These are phyloP conservation scores for Sisymbrium irio DNA, from an alignment of 345 rosid genomes.

Conservation along the genomic window DNA sequence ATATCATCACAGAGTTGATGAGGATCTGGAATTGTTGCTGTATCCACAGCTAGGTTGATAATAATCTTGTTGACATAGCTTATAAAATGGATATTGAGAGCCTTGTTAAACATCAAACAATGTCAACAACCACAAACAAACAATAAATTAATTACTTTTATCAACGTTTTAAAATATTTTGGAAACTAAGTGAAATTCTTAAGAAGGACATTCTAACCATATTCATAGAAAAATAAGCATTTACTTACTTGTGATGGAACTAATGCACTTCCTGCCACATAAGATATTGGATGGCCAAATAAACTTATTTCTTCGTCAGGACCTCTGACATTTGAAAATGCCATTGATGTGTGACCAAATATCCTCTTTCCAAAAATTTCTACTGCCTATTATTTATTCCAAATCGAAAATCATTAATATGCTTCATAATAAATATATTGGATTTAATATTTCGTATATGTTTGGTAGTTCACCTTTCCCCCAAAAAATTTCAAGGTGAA, in stretches of 20 bases:
- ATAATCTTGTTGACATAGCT: slow-evolving; percentile 66
- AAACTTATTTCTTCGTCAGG: slow-evolving; percentile 56
- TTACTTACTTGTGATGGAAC: slow-evolving; percentile 51
- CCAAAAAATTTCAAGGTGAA: slow-evolving; percentile 36
- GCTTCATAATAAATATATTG: too few relatives aligned
- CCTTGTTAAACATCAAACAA: slow-evolving; percentile 49
- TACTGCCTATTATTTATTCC: not conserved
- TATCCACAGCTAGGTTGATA: slow-evolving; percentile 59
- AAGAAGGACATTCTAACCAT: not conserved
- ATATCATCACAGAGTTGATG: slow-evolving; percentile 56
- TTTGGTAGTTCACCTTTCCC: slow-evolving; percentile 31
- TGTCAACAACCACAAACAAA: slow-evolving; percentile 40
- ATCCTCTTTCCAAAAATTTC: slow-evolving; percentile 27
- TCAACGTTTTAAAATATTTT: not conserved
- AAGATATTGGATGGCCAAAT: slow-evolving; percentile 51
- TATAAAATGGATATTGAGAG: slow-evolving; percentile 62
- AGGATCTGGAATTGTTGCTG: slow-evolving; percentile 62
- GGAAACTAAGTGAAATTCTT: not conserved
- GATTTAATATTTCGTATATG: not conserved
- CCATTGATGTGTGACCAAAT: slow-evolving; percentile 42
- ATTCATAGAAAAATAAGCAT: not conserved
- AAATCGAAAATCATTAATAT: not conserved
- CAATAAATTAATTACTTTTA: slow-evolving; percentile 21
- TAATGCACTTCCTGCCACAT: slow-evolving; percentile 52
- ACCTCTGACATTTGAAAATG: slow-evolving; percentile 55